These are phyloP conservation scores for Tetrahymena thermophila DNA, from an alignment of 73 alveolate species.

Conservation along the genomic window DNA sequence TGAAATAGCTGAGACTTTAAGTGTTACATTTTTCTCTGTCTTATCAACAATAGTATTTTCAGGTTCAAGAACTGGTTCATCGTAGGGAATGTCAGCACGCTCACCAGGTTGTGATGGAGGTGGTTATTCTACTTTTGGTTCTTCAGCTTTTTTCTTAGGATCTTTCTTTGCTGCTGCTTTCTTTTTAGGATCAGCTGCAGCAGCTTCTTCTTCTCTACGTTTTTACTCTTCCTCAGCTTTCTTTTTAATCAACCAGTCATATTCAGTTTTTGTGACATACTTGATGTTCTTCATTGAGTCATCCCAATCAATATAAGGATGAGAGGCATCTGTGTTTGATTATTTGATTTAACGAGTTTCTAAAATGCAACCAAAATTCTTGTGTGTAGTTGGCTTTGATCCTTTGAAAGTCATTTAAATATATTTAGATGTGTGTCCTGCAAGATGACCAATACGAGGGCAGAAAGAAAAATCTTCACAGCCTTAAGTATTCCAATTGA, in stretches of 20 bases:
- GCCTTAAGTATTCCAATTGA: slow-evolving; percentile 83
- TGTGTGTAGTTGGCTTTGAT: slow-evolving; percentile 74
- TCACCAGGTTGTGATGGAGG: slow-evolving; percentile 62
- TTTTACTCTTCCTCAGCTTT: slow-evolving; percentile 91
- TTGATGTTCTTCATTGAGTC: slow-evolving; percentile 80
- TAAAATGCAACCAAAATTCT: slow-evolving; percentile 66
- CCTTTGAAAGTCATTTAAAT: slow-evolving; percentile 78
- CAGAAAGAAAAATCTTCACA: slow-evolving; percentile 78
- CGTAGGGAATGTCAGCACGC: slow-evolving; percentile 87
- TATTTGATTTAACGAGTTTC: slow-evolving; percentile 83
- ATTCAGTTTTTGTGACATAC: slow-evolving; percentile 88
- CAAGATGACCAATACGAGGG: slow-evolving; percentile 89
- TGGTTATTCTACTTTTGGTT: slow-evolving; percentile 25
- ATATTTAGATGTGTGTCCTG: slow-evolving; percentile 76
- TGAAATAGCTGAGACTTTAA: slow-evolving; percentile 77
- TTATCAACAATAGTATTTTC: slow-evolving; percentile 76
- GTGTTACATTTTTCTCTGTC: slow-evolving; percentile 82
- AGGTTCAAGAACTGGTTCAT: slow-evolving; percentile 90
- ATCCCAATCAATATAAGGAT: slow-evolving; percentile 91
- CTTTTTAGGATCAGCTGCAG: slow-evolving; percentile 63
- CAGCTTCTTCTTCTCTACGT: slow-evolving; percentile 92
- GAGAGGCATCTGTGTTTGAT: slow-evolving; percentile 30
- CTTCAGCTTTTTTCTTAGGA: slow-evolving; percentile 78
- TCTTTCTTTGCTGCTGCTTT: slow-evolving; percentile 69
- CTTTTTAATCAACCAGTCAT: slow-evolving; percentile 78